phyloP scores from a whole-genome alignment of 2,329 filamentous ascomycete genomes.

The Xylaria sp. region DNA sequence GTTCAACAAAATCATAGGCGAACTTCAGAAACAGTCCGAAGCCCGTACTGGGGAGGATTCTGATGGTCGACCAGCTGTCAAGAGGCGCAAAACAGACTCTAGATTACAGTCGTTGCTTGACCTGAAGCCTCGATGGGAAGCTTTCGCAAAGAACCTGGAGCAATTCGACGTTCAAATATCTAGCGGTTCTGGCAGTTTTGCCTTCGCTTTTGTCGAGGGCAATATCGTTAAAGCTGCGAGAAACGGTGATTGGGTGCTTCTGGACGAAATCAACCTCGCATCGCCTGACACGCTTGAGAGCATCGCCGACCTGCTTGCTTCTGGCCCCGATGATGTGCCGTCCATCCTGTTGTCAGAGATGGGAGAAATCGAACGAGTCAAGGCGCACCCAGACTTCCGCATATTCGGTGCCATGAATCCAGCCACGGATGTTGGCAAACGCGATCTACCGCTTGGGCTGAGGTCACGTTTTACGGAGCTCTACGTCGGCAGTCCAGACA shows the following conservation, averaged over 20 bases:
- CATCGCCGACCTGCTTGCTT: slow-evolving; percentile 82
- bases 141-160: slow-evolving; percentile 73
- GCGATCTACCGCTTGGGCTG: slow-evolving; percentile 86
- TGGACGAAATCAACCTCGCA: slow-evolving; percentile 97
- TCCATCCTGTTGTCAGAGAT: slow-evolving; percentile 91
- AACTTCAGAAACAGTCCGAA: slow-evolving; percentile 50
- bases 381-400: slow-evolving; percentile 88
- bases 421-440: slow-evolving; percentile 94
- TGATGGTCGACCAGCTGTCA: slow-evolving; percentile 65
- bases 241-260: slow-evolving; percentile 94
- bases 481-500: slow-evolving; percentile 90
- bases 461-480: slow-evolving; percentile 93
- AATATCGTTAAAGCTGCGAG: slow-evolving; percentile 95
- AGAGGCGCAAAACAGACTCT: slow-evolving; percentile 66
- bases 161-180: slow-evolving; percentile 81
- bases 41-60: slow-evolving; percentile 40
- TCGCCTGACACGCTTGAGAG: slow-evolving; percentile 94
- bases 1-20: slow-evolving; percentile 71
- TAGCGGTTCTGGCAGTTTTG: slow-evolving; percentile 74
- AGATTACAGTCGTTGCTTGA: slow-evolving; percentile 67
- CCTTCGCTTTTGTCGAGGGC: slow-evolving; percentile 94
- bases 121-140: slow-evolving; percentile 72
- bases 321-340: slow-evolving; percentile 70
- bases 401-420: slow-evolving; percentile 99
- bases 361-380: slow-evolving; percentile 86